These are phyloP conservation scores for Clavispora fructus DNA, from an alignment of 805 yeast species.

Conservation along the genomic window DNA sequence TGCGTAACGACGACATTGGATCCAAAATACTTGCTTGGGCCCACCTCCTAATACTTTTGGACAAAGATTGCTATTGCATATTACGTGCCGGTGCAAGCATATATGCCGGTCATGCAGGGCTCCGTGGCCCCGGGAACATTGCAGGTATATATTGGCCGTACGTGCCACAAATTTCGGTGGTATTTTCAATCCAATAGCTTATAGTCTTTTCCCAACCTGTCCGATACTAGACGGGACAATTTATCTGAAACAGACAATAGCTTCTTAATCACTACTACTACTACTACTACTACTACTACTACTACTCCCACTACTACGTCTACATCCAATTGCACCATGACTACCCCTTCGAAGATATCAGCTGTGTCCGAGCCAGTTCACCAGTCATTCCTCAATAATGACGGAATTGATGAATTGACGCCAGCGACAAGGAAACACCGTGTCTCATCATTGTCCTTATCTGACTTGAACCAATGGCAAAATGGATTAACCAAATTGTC, in stretches of 20 bases:
- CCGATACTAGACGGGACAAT: neutral
- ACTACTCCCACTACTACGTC: too few species aligned
- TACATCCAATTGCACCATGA: neutral
- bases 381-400: slow-evolving; percentile 63
- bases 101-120: neutral
- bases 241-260: neutral
- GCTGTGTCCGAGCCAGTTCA: slow-evolving; percentile 15
- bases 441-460: slow-evolving; percentile 61
- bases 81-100: neutral
- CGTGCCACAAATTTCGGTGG: neutral
- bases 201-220: neutral
- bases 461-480: slow-evolving; percentile 64
- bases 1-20: neutral
- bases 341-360: slow-evolving; percentile 2
- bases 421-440: slow-evolving; percentile 59
- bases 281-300: too few species aligned
- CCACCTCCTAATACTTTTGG: neutral
- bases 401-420: slow-evolving; percentile 62
- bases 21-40: neutral
- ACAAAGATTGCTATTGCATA: neutral
- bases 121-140: neutral
- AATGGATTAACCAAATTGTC: slow-evolving; percentile 38
- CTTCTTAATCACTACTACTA: neutral
- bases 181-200: neutral
- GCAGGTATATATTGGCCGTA: neutral